Percentiles rank a stretch among this genome's conserved stretches.
Conservation (phyloP, 148 eudicot species). For the Arctostaphylos glauca region DNA sequence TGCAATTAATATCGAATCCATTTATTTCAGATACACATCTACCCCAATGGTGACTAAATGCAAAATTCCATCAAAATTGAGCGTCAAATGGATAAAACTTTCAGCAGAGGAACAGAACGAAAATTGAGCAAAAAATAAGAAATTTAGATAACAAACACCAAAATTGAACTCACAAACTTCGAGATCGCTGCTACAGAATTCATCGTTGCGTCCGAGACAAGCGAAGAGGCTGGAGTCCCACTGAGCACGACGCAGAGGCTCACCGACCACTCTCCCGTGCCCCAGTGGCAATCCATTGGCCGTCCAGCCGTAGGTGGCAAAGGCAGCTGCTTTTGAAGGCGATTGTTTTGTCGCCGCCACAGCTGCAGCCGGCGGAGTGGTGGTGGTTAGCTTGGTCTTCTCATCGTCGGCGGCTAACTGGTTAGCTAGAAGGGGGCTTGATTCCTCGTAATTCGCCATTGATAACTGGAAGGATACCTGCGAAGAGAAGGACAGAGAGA, state of each 20-base stretch:
- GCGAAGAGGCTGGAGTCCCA: constrained; percentile 60
- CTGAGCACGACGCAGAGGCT: constrained; percentile 36
- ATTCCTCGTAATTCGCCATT: constrained; percentile 57
- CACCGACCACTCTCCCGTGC: constrained; percentile 31
- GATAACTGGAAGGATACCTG: neutral
- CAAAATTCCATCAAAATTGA: neutral
- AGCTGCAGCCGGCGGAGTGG: constrained; percentile 19
- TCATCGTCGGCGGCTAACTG: constrained; percentile 12
- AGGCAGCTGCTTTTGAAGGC: constrained; percentile 3
- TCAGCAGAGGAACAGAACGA: neutral
- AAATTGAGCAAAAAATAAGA: neutral
- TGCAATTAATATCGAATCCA: neutral
- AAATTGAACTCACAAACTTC: constrained; percentile 31
- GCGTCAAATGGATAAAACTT: neutral
- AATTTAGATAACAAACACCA: neutral
- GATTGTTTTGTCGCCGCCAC: constrained; percentile 2
- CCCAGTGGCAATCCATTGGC: constrained; percentile 63
- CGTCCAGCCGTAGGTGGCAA: constrained; percentile 46
- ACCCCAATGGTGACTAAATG: neutral
- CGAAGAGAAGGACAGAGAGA: too few relatives aligned
- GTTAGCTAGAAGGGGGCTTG: constrained; percentile 48
- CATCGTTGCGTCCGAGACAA: constrained; percentile 70
- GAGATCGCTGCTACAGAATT: constrained; percentile 74
- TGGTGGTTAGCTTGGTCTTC: constrained; percentile 15
- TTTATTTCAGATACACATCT: neutral